These are phyloP conservation scores for Pueraria montana DNA, from an alignment of 306 rosid species.

Conservation along the genomic window DNA sequence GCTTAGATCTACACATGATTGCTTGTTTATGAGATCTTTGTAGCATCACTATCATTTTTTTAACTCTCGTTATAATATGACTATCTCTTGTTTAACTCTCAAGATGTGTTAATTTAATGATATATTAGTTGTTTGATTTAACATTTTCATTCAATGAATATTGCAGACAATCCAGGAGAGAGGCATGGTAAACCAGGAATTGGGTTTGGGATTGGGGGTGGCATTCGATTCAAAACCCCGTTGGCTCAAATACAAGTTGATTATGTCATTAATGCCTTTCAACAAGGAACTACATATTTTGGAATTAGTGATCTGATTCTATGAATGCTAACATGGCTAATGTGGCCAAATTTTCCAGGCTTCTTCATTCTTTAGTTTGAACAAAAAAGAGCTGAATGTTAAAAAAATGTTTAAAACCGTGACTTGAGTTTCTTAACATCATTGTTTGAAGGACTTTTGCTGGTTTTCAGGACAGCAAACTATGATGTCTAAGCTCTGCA, in stretches of 20 bases:
- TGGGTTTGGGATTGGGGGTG: conserved; percentile 69
- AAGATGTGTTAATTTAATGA: too few species aligned
- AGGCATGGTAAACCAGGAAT: conserved; percentile 81
- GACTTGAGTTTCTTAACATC: background rate
- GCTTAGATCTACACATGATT: background rate
- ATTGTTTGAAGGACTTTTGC: background rate
- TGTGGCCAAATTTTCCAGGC: background rate
- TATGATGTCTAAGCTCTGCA: background rate
- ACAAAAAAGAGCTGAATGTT: background rate
- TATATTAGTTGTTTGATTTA: background rate
- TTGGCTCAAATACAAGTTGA: conserved; percentile 65
- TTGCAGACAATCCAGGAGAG: conserved; percentile 76
- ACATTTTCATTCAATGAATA: conserved; percentile 20
- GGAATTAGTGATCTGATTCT: conserved; percentile 59
- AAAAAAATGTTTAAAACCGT: background rate
- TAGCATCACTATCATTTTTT: background rate
- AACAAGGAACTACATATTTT: conserved; percentile 64
- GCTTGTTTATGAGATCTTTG: too few species aligned
- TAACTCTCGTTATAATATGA: too few species aligned
- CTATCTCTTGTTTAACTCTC: too few species aligned
- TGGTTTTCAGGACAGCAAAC: background rate
- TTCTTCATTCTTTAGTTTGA: background rate
- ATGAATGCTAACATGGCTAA: conserved; percentile 40
- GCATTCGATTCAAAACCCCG: conserved; percentile 68
- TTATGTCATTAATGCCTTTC: conserved; percentile 68